Base-by-base conservation (phyloP, 345 rosid species). In the Aethionema arabicum region DNA sequence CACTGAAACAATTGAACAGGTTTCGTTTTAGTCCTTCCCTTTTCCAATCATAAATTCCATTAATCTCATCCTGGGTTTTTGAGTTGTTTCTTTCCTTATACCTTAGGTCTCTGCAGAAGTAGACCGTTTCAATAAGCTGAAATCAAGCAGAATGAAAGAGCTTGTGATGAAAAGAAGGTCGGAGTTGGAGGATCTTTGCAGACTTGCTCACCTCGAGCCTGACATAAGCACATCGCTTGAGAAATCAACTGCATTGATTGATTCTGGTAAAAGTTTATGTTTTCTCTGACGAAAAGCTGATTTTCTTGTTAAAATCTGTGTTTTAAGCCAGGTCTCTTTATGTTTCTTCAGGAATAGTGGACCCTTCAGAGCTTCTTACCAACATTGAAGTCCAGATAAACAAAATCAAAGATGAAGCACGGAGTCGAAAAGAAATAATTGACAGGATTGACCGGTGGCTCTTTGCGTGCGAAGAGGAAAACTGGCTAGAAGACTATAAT, bases 91-190 rank as follows among this genome's bases (percentile, higher is more conserved):
- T 32, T 12, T 2, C 58, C 44, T 69, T 53, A 0, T 41, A 49
- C 33, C 14, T 42, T 56, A 91, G 98, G 98, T 88, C 41, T 78
- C 93, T 47, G 82, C 81, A 50, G 98, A 92, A 85, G 96, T 92
- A 63, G 93, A 85, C 72, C 74, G 76, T 70, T 84, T 87, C n/a
- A 74, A 73, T 37, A 85, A 78, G 74, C 56, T 92, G 74, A 92
- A 92, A 74, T 85, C 91, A 15, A 82, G 91, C 68, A 83, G 95
- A 82, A 83, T 92, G 98, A 92, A 92, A 70, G 98, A 92, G 73
- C 89, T 92, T 11, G 98, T 92, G 47, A 69, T 87, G 86, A 92
- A 85, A 80, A 86, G 70, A 75, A 82, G 92, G 72, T 67, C 78
- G 7, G 96, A 89, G 58, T 68, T 92, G 56, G 96, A 92, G 73